phyloP scores from a whole-genome alignment of 2,329 filamentous ascomycete genomes.

The Alternaria metachromatica region DNA sequence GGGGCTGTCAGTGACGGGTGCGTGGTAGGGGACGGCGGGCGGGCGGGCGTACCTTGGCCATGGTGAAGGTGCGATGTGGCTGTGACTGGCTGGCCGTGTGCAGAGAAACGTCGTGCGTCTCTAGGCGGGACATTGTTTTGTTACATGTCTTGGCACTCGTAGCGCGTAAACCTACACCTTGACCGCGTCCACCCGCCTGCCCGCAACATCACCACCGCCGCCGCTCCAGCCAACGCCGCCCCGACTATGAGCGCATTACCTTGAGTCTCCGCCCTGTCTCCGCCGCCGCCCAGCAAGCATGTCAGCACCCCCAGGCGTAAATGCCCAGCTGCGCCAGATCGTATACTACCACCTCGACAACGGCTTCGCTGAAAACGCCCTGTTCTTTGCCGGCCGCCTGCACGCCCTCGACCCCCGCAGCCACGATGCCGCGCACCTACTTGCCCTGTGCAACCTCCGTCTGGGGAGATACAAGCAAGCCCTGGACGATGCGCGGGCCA shows the following conservation, averaged over 20 bases:
- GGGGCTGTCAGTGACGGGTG: constrained; percentile 35
- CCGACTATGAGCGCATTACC: constrained; percentile 11
- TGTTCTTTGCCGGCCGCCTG: constrained; percentile 90
- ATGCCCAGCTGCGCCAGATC: constrained; percentile 67
- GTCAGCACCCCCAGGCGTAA: constrained; percentile 64
- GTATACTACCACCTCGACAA: constrained; percentile 86
- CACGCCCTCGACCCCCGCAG: constrained; percentile 82
- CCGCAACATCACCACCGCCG: constrained; percentile 5
- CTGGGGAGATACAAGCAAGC: constrained; percentile 84
- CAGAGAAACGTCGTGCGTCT: not conserved
- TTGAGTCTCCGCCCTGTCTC: constrained; percentile 13
- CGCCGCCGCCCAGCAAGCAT: constrained; percentile 47
- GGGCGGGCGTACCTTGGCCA: constrained; percentile 7
- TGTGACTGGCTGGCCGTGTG: not conserved
- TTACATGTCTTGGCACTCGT: not conserved
- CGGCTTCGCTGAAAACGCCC: constrained; percentile 83
- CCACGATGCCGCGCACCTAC: constrained; percentile 79
- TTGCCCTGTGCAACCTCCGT: constrained; percentile 84
- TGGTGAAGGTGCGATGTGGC: constrained; percentile 3
- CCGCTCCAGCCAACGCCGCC: not conserved
- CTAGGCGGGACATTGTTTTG: constrained; percentile 1
- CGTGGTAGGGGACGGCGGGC: not conserved
- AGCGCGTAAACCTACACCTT: constrained; percentile 10
- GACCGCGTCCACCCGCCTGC: constrained; percentile 11
- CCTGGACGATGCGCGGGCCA: constrained; percentile 78